Base-by-base conservation (phyloP, 768 basidiomycete genomes). In the Mycena metata region DNA sequence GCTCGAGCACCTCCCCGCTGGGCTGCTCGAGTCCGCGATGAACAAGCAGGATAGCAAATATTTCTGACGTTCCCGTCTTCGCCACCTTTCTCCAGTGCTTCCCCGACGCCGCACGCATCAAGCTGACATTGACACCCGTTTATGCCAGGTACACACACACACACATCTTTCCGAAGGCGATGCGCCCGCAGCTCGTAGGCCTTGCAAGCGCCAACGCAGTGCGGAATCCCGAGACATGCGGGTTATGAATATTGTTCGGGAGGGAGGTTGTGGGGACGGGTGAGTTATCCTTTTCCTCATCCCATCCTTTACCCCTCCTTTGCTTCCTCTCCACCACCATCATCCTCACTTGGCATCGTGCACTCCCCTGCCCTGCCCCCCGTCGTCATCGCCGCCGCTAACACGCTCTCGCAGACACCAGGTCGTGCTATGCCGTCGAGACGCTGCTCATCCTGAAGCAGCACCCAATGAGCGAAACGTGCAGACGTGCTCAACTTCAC, bases 361-460 rank as follows among this genome's bases (percentile, higher is more conserved):
- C 17, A 45, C 43, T 45, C 43, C 43, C 43, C 43, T 45, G 15
- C 43, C 8, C 43, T 23, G n/a, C 46, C 15, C 46, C 8, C 46
- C 46, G 46, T 47, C 46, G 46, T 23, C 46, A 21, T 47, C 46
- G 46, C 46, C 46, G n/a, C 46, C 15, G 46, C 15, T 23, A 23
- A 15, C 21, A 47, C 6, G 15, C n/a, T 23, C 46, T 47, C 46
- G 43, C 43, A 45, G 43, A 45, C 43, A 45, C 43, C 21, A 41
- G 17, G 3, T 6, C 55, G 21, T 57, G 67, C 3, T 95, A 80
- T 73, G 78, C 87, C 4, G 92, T 96, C n/a, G 90, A 93, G 59
- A 92, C 91, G 51, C 77, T 97, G 74, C 79, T 96, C 75, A 90
- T 96, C 21, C 96, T 95, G 21, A 92, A 88, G 77, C 96, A 97